These are phyloP conservation scores for Vanderwaltozyma tropicalis DNA, from an alignment of 805 yeast genomes.

Conservation along the genomic window DNA sequence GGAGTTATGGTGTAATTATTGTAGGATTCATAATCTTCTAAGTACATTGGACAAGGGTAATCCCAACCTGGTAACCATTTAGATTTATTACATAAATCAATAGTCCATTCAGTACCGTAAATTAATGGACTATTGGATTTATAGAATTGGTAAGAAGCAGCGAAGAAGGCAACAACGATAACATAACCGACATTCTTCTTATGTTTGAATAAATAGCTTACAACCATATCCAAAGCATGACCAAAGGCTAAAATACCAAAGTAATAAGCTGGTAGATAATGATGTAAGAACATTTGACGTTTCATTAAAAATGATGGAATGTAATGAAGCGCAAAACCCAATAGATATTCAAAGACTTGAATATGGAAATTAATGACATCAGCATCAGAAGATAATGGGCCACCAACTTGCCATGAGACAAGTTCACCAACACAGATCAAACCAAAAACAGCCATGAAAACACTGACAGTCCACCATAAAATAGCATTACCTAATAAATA, in stretches of 20 bases:
- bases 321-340: slow-evolving; percentile 67
- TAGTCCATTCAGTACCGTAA: slow-evolving; percentile 77
- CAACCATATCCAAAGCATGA: slow-evolving; percentile 49
- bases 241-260: slow-evolving; percentile 73
- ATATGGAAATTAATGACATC: slow-evolving; percentile 54
- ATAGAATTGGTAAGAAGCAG: slow-evolving; percentile 45
- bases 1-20: slow-evolving; percentile 5
- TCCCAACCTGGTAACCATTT: slow-evolving; percentile 70
- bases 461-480: slow-evolving; percentile 64
- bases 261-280: slow-evolving; percentile 85
- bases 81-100: slow-evolving; percentile 48
- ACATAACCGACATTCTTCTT: slow-evolving; percentile 37
- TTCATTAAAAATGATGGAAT: slow-evolving; percentile 78
- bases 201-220: slow-evolving; percentile 33
- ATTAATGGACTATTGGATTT: slow-evolving; percentile 57
- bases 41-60: slow-evolving; percentile 62
- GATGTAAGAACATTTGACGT: slow-evolving; percentile 88
- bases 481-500: slow-evolving; percentile 73
- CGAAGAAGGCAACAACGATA: slow-evolving; percentile 39
- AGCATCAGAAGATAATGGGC: slow-evolving; percentile 38
- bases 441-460: slow-evolving; percentile 40
- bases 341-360: slow-evolving; percentile 48
- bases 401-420: slow-evolving; percentile 58
- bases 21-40: slow-evolving; percentile 24
- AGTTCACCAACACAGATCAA: slow-evolving; percentile 36